Evolutionary conservation across 1,284 basidiomycete genomes (phyloP).

Genomic region (Pseudozyma thailandica): DNA sequence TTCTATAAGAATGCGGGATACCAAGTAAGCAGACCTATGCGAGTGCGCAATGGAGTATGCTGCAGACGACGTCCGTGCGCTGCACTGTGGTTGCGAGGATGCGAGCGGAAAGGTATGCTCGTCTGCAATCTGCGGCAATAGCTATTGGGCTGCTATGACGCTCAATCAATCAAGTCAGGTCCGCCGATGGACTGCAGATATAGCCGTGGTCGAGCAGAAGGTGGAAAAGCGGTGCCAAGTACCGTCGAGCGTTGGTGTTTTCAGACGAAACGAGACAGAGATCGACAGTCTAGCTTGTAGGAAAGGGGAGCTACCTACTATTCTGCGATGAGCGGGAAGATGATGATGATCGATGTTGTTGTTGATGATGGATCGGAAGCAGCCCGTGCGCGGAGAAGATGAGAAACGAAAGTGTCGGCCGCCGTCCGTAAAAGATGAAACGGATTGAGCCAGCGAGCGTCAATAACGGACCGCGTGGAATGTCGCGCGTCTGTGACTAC

Average conservation of each 20-base stretch:
- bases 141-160: too few relatives aligned
- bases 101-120: too few relatives aligned
- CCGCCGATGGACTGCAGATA: too few relatives aligned
- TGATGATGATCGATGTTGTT: background rate
- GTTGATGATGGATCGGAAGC: slow-evolving; percentile 2
- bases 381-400: slow-evolving; percentile 16
- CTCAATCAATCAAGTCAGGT: too few relatives aligned
- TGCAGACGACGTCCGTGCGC: background rate
- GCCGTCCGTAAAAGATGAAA: slow-evolving; percentile 14
- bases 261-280: too few relatives aligned
- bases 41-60: background rate
- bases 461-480: background rate
- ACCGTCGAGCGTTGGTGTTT: too few relatives aligned
- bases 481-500: background rate
- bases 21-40: background rate
- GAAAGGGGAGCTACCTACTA: too few relatives aligned
- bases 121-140: too few relatives aligned
- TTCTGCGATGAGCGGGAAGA: background rate
- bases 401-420: slow-evolving; percentile 4
- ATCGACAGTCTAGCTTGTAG: too few relatives aligned
- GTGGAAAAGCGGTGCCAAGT: too few relatives aligned
- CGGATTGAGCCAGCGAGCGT: slow-evolving; percentile 1
- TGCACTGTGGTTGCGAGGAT: too few relatives aligned
- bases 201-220: too few relatives aligned
- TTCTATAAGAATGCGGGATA: background rate